phyloP scores from a whole-genome alignment of 805 yeast species.

The Allodekkera sacchari region DNA sequence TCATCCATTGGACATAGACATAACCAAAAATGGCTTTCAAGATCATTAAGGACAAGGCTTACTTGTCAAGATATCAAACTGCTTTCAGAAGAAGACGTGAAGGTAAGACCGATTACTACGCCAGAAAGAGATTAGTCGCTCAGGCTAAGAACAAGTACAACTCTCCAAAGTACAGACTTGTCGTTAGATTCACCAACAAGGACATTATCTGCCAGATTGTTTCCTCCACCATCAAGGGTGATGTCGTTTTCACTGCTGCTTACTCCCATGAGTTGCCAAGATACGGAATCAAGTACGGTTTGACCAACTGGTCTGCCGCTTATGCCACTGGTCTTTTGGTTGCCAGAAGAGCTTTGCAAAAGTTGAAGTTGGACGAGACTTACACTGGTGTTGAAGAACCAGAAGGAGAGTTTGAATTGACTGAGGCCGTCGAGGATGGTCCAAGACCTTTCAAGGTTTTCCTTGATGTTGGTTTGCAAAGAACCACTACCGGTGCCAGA shows the following conservation, averaged over 20 bases:
- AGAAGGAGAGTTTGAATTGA: conserved; percentile 97
- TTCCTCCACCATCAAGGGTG: conserved; percentile 96
- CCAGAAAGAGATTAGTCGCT: conserved; percentile 98
- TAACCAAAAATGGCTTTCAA: conserved; percentile 76
- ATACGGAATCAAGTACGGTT: conserved; percentile 97
- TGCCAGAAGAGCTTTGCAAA: conserved; percentile 98
- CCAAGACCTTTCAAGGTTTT: conserved; percentile 99
- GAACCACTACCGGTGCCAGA: conserved; percentile 99
- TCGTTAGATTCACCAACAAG: conserved; percentile 99
- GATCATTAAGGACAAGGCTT: conserved; percentile 74
- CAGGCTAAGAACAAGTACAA: conserved; percentile 99
- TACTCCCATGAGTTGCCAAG: conserved; percentile 98
- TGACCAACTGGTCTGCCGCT: conserved; percentile 99
- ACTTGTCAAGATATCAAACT: conserved; percentile 99
- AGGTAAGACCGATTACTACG: conserved; percentile 99
- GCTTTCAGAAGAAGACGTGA: conserved; percentile 99
- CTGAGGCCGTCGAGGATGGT: conserved; percentile 98
- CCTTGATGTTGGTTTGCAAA: conserved; percentile 98
- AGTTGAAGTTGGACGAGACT: conserved; percentile 97
- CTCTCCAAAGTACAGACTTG: conserved; percentile 99
- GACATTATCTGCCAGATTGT: conserved; percentile 97
- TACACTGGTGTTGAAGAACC: conserved; percentile 98
- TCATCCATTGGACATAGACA: too few relatives aligned
- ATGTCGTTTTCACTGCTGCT: conserved; percentile 92
- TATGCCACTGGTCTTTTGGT: conserved; percentile 97